phyloP scores from a whole-genome alignment of 1,139 yeast species.

The Hanseniaspora gamundiae region DNA sequence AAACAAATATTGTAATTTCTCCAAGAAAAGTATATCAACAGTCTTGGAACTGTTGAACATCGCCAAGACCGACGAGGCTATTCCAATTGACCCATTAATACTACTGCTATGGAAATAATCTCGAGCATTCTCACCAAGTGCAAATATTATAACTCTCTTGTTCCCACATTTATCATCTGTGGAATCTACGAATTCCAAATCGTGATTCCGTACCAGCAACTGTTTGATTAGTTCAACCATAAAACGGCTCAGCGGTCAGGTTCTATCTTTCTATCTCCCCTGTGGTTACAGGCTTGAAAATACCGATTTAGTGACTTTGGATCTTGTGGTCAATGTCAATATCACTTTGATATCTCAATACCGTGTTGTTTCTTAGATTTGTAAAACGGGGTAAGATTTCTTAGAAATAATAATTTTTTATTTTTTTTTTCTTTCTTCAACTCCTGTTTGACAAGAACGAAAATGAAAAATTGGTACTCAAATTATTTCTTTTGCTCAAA shows the following conservation, averaged over 20 bases:
- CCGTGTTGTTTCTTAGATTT: no score
- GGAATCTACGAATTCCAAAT: neutral
- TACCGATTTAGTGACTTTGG: no score
- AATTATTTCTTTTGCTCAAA: no score
- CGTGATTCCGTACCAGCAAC: neutral
- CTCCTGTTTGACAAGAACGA: neutral
- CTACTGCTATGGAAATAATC: conserved; percentile 14
- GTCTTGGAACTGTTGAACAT: conserved; percentile 12
- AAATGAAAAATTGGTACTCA: no score
- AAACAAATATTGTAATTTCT: conserved; percentile 19
- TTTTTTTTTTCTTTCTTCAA: neutral
- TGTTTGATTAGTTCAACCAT: neutral
- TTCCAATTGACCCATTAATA: conserved; percentile 6
- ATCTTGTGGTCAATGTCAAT: no score
- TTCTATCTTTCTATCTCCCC: neutral
- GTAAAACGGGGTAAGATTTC: neutral
- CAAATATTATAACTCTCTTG: conserved; percentile 11
- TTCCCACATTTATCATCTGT: neutral
- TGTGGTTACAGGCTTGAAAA: neutral
- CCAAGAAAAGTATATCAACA: conserved; percentile 20
- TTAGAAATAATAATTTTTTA: neutral
- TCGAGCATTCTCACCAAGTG: conserved; percentile 18
- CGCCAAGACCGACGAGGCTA: conserved; percentile 13
- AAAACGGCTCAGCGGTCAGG: no score
- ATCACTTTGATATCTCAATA: no score